phyloP scores from a whole-genome alignment of 2,329 filamentous ascomycete species.

The Botrytis medusae region DNA sequence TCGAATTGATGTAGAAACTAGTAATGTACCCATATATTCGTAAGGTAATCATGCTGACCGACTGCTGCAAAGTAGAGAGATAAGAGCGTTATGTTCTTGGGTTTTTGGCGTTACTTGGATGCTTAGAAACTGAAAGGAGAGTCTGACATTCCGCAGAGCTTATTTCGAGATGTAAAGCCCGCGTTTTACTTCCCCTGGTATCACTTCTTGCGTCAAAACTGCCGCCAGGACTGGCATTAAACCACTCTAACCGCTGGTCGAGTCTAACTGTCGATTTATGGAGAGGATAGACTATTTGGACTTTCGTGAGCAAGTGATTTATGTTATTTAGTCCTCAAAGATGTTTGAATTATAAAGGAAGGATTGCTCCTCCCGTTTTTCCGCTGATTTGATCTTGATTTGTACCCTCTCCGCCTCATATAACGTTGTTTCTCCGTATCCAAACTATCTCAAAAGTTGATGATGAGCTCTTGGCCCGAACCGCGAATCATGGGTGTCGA shows the following conservation, averaged over 20 bases:
- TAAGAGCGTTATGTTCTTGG: neutral
- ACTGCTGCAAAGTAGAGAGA: neutral
- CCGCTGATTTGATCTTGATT: neutral
- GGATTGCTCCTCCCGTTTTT: too few relatives aligned
- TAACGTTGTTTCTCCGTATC: neutral
- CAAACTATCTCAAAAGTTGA: neutral
- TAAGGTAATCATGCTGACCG: neutral
- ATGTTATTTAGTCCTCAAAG: neutral
- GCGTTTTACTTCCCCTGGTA: neutral
- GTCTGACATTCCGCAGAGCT: accelerated
- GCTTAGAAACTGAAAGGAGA: accelerated
- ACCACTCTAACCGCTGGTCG: accelerated
- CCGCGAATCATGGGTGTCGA: neutral
- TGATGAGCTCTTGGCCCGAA: neutral
- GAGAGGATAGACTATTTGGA: neutral
- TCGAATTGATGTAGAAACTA: neutral
- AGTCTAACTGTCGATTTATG: neutral
- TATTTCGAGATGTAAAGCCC: neutral
- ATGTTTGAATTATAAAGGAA: too few relatives aligned
- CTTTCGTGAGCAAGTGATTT: neutral
- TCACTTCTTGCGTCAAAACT: accelerated
- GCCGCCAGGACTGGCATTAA: neutral
- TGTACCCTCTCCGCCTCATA: neutral
- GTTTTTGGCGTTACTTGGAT: neutral
- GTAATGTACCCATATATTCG: neutral